Conservation (phyloP, 257 asterid genomes). For the Linderniella brevidens region DNA sequence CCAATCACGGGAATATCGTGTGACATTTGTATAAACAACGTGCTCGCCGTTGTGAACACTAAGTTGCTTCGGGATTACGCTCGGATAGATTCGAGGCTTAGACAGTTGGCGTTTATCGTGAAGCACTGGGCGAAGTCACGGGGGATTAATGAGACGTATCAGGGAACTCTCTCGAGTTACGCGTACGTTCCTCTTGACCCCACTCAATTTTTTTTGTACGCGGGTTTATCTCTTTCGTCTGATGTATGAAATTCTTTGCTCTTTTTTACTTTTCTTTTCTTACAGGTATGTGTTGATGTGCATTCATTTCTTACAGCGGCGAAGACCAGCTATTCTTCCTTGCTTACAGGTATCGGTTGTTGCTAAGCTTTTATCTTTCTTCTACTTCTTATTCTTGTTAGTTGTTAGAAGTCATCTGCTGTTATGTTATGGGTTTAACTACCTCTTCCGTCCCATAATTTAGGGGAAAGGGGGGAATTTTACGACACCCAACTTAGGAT, state of each 20-base stretch:
- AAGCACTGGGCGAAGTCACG: conserved; percentile 97
- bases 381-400: too few species aligned
- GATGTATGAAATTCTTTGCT: conserved; percentile 12
- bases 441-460: too few species aligned
- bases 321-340: conserved; percentile 89
- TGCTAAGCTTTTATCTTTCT: too few species aligned
- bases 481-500: too few species aligned
- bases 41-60: conserved; percentile 82
- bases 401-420: too few species aligned
- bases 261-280: too few species aligned
- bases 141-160: conserved; percentile 81
- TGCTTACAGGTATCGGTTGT: conserved; percentile 60
- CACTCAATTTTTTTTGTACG: conserved; percentile 4
- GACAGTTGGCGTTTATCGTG: conserved; percentile 83
- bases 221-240: background rate
- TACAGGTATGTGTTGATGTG: conserved; percentile 95
- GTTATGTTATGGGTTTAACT: too few species aligned
- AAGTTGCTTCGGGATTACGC: conserved; percentile 87
- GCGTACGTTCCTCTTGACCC: conserved; percentile 78
- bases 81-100: conserved; percentile 58
- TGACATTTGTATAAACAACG: conserved; percentile 82
- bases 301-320: conserved; percentile 90
- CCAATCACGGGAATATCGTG: conserved; percentile 80
- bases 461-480: too few species aligned
- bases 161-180: conserved; percentile 91